Conservation (phyloP, 257 asterid species). For the Petrea volubilis region DNA sequence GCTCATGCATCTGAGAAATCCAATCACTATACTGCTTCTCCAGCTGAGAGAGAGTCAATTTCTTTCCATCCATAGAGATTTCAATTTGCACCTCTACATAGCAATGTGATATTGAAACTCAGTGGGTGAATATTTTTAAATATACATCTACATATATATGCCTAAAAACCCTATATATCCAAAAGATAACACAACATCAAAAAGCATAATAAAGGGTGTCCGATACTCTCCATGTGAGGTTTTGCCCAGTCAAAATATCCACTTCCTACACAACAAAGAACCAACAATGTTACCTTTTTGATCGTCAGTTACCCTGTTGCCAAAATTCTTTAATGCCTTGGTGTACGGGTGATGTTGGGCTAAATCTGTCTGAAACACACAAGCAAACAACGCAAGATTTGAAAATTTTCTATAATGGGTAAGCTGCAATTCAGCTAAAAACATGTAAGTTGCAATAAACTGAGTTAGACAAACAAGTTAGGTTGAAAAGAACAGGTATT, state of each 20-base stretch:
- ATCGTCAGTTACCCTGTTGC: conserved; percentile 41
- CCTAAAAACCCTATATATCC: background rate
- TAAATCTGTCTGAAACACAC: conserved; percentile 57
- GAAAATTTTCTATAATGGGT: background rate
- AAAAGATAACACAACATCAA: background rate
- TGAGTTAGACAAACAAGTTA: background rate
- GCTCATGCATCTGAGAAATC: conserved; percentile 60
- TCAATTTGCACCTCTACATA: conserved; percentile 47
- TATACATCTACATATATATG: too few species aligned
- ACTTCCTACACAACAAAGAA: background rate
- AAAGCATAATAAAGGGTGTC: background rate
- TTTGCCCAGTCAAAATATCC: background rate
- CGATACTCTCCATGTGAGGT: background rate
- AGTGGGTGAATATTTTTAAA: too few species aligned
- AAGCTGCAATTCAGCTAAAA: background rate
- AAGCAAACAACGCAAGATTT: background rate
- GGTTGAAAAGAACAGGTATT: background rate
- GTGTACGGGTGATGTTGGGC: conserved; percentile 67
- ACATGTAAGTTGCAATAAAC: background rate
- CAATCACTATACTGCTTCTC: conserved; percentile 62
- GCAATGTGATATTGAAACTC: background rate
- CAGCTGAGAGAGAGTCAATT: conserved; percentile 43
- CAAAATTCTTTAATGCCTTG: conserved; percentile 62
- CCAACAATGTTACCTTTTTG: conserved; percentile 39
- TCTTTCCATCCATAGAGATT: conserved; percentile 46